Base-by-base conservation (phyloP, 345 rosid genomes). In the Hibiscus syriacus region DNA sequence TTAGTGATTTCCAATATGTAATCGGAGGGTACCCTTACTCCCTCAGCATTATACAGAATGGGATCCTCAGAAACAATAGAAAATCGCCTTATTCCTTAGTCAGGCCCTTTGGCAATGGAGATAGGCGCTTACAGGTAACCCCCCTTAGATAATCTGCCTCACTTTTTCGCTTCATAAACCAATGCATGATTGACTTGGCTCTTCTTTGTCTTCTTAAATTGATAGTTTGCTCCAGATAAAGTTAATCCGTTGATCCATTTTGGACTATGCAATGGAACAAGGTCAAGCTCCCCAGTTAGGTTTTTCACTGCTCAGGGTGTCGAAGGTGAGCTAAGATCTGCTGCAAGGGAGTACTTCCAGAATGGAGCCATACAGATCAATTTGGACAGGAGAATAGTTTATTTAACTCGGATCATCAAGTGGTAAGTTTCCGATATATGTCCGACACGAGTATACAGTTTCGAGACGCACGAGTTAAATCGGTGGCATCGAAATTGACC, bases 231-330 rank as follows among this genome's bases (percentile, higher is more conserved):
- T 39, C 72, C 80, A 68, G 68, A 74, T 32, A 89, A 78, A 70
- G 68, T 84, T 71, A 90, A 87, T 69, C 96, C 99, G 6, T 69
- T 90, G 14, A 76, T 94, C 50, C 96, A 94, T 79, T 90, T 89
- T 54, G 97, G 99, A 46, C 80, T 85, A 5, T 94, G 95, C 77
- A 81, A 85, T 16, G 99, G 99, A 57, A 79, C 99, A 43, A 86
- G 79, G 66, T 94, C 97, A 27, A 84, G 90, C 75, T 95, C 99
- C 16, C 45, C 74, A 0, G 91, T 89, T 66, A 84, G 91, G 72
- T 93, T 93, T 80, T 94, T 83, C 81, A 80, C 88, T 19, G 49
- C 87, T 2, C 80, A 85, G 73, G 92, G 92, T 52, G 81, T 91
- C 19, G 87, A 84, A 73, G 71, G 84, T 41, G 92, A 89, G 64